These are phyloP conservation scores for Kalanchoe fedtschenkoi DNA, from an alignment of 164 flowering plant genomes.

Conservation along the genomic window DNA sequence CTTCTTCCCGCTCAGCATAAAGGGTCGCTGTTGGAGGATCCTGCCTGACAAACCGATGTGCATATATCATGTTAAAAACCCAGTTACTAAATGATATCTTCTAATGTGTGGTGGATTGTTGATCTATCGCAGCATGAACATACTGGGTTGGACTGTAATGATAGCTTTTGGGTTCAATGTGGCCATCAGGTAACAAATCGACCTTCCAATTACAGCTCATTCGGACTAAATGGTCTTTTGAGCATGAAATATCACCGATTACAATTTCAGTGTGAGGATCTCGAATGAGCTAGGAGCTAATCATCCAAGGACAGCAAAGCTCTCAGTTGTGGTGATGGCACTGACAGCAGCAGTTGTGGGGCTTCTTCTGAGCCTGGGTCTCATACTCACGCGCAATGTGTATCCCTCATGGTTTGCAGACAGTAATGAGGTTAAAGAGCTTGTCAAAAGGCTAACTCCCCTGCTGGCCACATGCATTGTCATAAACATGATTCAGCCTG, in stretches of 20 bases:
- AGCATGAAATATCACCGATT: not conserved
- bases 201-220: not conserved
- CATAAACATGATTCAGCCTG: constrained; percentile 50
- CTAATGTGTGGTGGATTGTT: not conserved
- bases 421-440: constrained; percentile 21
- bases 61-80: not conserved
- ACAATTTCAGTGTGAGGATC: constrained; percentile 49
- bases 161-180: constrained; percentile 2
- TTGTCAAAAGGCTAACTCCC: constrained; percentile 38
- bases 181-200: constrained; percentile 1
- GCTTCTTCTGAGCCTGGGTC: constrained; percentile 19
- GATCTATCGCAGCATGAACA: constrained; percentile 5
- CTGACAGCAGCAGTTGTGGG: constrained; percentile 32
- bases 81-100: not conserved
- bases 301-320: constrained; percentile 57
- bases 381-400: constrained; percentile 17
- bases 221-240: not conserved
- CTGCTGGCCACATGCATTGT: constrained; percentile 36
- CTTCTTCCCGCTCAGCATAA: no score
- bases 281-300: constrained; percentile 68
- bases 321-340: constrained; percentile 46
- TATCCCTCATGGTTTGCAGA: constrained; percentile 40
- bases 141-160: constrained; percentile 6
- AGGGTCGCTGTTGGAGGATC: no score
- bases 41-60: no score